These are phyloP conservation scores for Lepraria neglecta DNA, from an alignment of 495 filamentous ascomycete genomes.

Conservation along the genomic window DNA sequence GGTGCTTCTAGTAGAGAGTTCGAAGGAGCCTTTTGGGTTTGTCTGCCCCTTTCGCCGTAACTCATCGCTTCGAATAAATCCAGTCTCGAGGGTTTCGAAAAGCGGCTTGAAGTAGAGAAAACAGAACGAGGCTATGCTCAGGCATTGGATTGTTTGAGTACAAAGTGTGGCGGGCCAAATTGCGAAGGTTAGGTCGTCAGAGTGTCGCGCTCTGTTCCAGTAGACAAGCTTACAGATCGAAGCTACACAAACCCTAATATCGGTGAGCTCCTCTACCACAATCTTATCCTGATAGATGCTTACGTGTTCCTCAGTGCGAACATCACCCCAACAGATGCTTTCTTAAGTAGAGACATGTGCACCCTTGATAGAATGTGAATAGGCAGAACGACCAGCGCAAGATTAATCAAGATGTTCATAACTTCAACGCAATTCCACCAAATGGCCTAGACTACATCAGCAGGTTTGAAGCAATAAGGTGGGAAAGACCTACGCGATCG, in stretches of 20 bases:
- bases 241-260: conserved; percentile 32
- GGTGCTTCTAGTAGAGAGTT: neutral
- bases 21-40: neutral
- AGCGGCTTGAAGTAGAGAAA: conserved; percentile 45
- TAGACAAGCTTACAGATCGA: conserved; percentile 34
- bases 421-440: conserved; percentile 7
- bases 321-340: neutral
- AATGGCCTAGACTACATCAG: neutral
- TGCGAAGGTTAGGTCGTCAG: conserved; percentile 28
- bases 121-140: conserved; percentile 41
- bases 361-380: neutral
- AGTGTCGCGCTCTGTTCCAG: conserved; percentile 22
- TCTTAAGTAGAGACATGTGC: neutral
- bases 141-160: conserved; percentile 35
- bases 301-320: conserved; percentile 35
- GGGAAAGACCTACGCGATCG: neutral
- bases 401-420: conserved; percentile 12
- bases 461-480: neutral
- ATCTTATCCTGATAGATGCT: conserved; percentile 17
- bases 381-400: neutral
- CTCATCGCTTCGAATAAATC: conserved; percentile 38
- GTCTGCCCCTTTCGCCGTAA: conserved; percentile 25
- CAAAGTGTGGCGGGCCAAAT: conserved; percentile 32
- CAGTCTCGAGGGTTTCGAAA: conserved; percentile 40
- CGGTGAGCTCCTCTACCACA: neutral